Percentiles rank a stretch among this genome's conserved stretches.
Conservation (phyloP, 306 rosid species). For the Pterocarpus santalinus region DNA sequence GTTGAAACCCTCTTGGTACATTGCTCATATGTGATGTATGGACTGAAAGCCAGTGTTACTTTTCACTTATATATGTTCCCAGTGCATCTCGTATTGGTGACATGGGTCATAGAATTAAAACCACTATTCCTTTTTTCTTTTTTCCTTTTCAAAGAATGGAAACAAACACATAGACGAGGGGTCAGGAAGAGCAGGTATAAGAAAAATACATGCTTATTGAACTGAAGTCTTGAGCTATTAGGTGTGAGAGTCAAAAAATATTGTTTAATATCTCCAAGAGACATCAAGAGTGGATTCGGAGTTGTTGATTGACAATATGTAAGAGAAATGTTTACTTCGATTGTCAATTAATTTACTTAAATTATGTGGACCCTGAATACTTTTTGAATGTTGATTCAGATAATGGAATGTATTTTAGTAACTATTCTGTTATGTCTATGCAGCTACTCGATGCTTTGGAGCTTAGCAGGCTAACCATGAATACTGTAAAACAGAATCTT, state of each 20-base stretch:
- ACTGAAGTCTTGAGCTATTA: background rate
- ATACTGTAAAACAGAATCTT: constrained; percentile 92
- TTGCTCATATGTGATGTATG: background rate
- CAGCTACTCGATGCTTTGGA: constrained; percentile 98
- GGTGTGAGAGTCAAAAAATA: background rate
- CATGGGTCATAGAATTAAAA: background rate
- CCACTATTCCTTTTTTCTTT: background rate
- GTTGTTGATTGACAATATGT: constrained; percentile 31
- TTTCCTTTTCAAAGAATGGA: background rate
- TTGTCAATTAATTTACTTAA: background rate
- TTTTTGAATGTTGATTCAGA: constrained; percentile 30
- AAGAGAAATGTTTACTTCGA: background rate
- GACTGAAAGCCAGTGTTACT: background rate
- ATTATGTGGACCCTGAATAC: constrained; percentile 14
- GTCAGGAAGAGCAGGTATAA: background rate
- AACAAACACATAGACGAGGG: background rate
- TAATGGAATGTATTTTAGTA: background rate
- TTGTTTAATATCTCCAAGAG: background rate
- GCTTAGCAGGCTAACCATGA: constrained; percentile 92
- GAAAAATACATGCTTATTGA: background rate
- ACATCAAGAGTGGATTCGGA: constrained; percentile 25
- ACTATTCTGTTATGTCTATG: constrained; percentile 50
- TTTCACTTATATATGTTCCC: background rate
- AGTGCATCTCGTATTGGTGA: background rate
- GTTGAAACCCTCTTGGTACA: too few species aligned